Conservation (phyloP, 2,329 filamentous ascomycete genomes). For the Fusarium torulosum region DNA sequence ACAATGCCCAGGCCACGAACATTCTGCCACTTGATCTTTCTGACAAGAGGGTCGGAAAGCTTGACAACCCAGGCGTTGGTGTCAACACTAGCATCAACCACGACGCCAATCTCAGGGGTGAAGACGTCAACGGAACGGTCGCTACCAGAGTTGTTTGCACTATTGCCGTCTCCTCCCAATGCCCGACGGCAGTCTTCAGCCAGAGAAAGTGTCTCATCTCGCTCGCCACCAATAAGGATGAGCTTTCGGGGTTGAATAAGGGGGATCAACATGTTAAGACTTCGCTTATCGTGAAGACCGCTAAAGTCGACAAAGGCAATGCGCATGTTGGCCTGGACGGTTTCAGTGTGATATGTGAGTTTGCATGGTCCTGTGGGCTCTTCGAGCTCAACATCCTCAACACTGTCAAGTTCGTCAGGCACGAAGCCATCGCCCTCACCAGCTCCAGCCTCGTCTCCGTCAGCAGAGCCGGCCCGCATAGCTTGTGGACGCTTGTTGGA, state of each 20-base stretch:
- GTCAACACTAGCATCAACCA: slow-evolving; percentile 92
- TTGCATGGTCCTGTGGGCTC: slow-evolving; percentile 77
- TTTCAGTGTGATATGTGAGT: slow-evolving; percentile 73
- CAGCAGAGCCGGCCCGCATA: slow-evolving; percentile 58
- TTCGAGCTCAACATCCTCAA: slow-evolving; percentile 67
- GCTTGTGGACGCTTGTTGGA: slow-evolving; percentile 71
- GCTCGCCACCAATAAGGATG: slow-evolving; percentile 86
- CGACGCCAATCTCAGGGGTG: slow-evolving; percentile 79
- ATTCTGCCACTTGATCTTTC: slow-evolving; percentile 93
- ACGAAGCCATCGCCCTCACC: slow-evolving; percentile 54
- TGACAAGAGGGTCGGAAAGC: slow-evolving; percentile 85
- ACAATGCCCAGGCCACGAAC: slow-evolving; percentile 91
- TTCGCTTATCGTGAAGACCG: slow-evolving; percentile 92
- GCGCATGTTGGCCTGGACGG: slow-evolving; percentile 76
- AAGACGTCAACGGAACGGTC: slow-evolving; percentile 77
- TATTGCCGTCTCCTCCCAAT: slow-evolving; percentile 50
- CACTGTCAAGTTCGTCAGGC: slow-evolving; percentile 69
- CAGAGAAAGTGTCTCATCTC: slow-evolving; percentile 81
- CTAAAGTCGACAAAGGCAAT: slow-evolving; percentile 93
- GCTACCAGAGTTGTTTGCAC: slow-evolving; percentile 51
- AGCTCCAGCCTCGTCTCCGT: slow-evolving; percentile 58
- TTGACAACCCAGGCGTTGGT: slow-evolving; percentile 98
- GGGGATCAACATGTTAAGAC: slow-evolving; percentile 93
- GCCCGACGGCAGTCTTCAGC: slow-evolving; percentile 84
- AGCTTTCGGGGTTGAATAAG: slow-evolving; percentile 94